phyloP scores from a whole-genome alignment of 179 eudicot species.

The Monotropa hypopitys region DNA sequence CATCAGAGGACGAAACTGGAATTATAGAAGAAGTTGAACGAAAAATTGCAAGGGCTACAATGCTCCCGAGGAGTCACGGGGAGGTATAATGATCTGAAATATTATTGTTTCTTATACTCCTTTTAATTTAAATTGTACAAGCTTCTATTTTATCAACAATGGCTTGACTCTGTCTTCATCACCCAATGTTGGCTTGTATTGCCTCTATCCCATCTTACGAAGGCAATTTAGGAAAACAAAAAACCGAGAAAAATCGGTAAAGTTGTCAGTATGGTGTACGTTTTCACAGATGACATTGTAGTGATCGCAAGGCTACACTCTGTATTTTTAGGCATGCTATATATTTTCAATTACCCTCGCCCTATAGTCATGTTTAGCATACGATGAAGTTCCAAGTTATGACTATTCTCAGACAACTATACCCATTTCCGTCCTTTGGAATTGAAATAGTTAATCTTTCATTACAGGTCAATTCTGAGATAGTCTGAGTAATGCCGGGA shows the following conservation, averaged over 20 bases:
- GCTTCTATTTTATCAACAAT: neutral
- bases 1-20: constrained; percentile 81
- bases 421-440: constrained; percentile 4
- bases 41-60: constrained; percentile 81
- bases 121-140: neutral
- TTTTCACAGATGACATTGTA: neutral
- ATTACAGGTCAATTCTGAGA: constrained; percentile 26
- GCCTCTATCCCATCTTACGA: neutral
- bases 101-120: neutral
- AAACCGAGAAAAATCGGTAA: neutral
- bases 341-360: neutral
- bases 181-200: neutral
- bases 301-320: neutral
- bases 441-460: constrained; percentile 12
- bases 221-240: neutral
- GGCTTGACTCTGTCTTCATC: neutral
- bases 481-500: constrained; percentile 23
- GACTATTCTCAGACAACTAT: neutral
- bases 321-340: neutral
- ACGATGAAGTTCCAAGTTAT: neutral
- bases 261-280: neutral
- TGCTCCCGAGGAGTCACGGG: constrained; percentile 75
- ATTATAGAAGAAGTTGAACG: constrained; percentile 58
- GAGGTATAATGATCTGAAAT: constrained; percentile 38
- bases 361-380: neutral